Evolutionary conservation across 805 yeast genomes (phyloP).

Genomic region (Teunomyces aglyptinius): DNA sequence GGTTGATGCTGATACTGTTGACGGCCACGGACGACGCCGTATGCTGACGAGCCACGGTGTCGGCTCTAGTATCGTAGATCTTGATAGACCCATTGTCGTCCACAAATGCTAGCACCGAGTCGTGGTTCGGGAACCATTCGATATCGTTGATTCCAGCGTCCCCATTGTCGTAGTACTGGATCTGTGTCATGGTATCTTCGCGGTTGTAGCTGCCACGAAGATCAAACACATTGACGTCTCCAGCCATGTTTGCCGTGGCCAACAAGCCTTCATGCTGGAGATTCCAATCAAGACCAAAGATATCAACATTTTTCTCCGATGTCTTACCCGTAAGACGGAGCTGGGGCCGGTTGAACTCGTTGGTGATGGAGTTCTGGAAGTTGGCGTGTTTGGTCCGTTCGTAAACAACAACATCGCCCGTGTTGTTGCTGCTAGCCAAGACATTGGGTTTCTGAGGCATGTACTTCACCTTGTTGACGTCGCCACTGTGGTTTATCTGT

Average conservation of each 20-base stretch:
- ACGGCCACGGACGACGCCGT: slow-evolving; percentile 34
- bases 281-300: slow-evolving; percentile 79
- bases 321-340: slow-evolving; percentile 40
- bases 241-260: slow-evolving; percentile 62
- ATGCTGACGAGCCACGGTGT: slow-evolving; percentile 2
- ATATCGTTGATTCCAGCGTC: slow-evolving; percentile 64
- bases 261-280: slow-evolving; percentile 55
- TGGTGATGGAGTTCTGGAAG: slow-evolving; percentile 25
- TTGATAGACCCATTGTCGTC: slow-evolving; percentile 60
- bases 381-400: slow-evolving; percentile 78
- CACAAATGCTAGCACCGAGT: slow-evolving; percentile 57
- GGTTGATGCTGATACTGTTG: slow-evolving; percentile 61
- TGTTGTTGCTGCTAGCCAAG: slow-evolving; percentile 65
- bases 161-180: slow-evolving; percentile 4
- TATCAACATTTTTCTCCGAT: slow-evolving; percentile 44
- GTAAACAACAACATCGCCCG: slow-evolving; percentile 64
- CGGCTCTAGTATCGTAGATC: slow-evolving; percentile 53
- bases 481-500: slow-evolving; percentile 65
- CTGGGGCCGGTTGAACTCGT: slow-evolving; percentile 46
- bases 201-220: slow-evolving; percentile 40
- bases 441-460: slow-evolving; percentile 88
- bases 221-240: slow-evolving; percentile 67
- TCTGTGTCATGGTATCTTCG: background rate
- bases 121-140: slow-evolving; percentile 65
- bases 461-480: slow-evolving; percentile 67